Evolutionary conservation across 805 yeast genomes (phyloP), one percentile per base, ranked within the genome.

Genomic region (Starmerella ratchasimensis): DNA sequence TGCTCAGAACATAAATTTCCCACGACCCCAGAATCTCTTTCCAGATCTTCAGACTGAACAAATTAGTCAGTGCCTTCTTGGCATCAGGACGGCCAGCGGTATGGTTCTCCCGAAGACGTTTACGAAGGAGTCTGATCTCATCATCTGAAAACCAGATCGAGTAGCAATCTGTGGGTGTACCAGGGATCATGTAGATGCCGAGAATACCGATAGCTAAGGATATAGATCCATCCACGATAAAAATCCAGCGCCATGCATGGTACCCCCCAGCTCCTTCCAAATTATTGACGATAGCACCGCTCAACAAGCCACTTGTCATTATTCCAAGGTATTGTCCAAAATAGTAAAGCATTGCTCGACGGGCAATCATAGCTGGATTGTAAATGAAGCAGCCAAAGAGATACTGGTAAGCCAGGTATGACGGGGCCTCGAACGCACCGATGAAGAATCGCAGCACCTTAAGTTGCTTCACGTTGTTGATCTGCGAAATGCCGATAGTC

Each of bases 241-340:
- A 77, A 52, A 74, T 71, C 83, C 83, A 78, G 60, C 75, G 64
- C 83, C 83, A 78, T 10, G 80, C 74, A 7, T 65, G 64, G 10
- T 70, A 57, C 0, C 81, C 81, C 32, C 54, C 50, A 9, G 52
- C 59, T 22, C 77, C 80, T 37, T 64, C 57, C 46, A 77, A 51
- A 28, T 56, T 47, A 17, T 62, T 48, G 39, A 59, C 67, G 21
- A 74, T 64, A 9, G 75, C 69, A 14, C 76, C 71, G 47, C 75
- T 76, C 28, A 77, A 59, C 42, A 73, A 68, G 31, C 80, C 79
- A 1, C 78, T 65, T 13, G 80, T 72, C 40, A 75, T 59, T 16
- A 67, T 58, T 25, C 80, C 84, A 26, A 78, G 58, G 47, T 67
- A 70, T 44, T 74, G 80, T 29, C 82, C 80, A 31, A 68, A 56